These are phyloP conservation scores for Raphanus hybrid DNA, from an alignment of 441 rosid genomes.

Conservation along the genomic window DNA sequence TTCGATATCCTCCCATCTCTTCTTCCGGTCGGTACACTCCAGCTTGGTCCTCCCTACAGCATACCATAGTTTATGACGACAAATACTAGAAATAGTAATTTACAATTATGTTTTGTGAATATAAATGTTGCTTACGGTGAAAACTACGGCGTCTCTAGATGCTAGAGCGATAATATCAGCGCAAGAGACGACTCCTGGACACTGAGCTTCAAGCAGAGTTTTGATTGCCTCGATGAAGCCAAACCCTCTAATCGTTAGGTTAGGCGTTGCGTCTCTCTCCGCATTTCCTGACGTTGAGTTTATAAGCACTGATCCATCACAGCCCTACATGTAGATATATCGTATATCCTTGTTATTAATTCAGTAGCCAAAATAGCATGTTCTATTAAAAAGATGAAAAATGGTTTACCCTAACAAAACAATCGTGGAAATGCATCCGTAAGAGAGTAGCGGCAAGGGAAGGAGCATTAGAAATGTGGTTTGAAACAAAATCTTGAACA, in stretches of 20 bases:
- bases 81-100: too few species aligned
- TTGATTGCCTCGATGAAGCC: conserved; percentile 51
- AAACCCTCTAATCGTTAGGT: conserved; percentile 51
- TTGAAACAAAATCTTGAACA: conserved; percentile 55
- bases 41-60: conserved; percentile 46
- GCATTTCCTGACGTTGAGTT: conserved; percentile 52
- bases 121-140: too few species aligned
- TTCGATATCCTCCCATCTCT: conserved; percentile 54
- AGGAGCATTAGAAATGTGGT: conserved; percentile 58
- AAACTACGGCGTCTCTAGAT: too few species aligned
- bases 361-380: neutral
- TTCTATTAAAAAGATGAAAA: neutral
- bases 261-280: conserved; percentile 47
- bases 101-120: too few species aligned
- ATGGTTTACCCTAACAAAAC: neutral
- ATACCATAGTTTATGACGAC: neutral
- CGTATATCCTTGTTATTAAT: neutral
- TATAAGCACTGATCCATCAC: conserved; percentile 60
- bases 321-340: conserved; percentile 42
- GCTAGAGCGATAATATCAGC: conserved; percentile 47
- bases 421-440: too few species aligned
- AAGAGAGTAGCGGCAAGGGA: too few species aligned
- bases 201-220: conserved; percentile 49
- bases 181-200: conserved; percentile 56
- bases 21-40: conserved; percentile 54